Evolutionary conservation across 257 asterid genomes (phyloP), one percentile per base, ranked within the genome.

Genomic region (Scutellaria minor): DNA sequence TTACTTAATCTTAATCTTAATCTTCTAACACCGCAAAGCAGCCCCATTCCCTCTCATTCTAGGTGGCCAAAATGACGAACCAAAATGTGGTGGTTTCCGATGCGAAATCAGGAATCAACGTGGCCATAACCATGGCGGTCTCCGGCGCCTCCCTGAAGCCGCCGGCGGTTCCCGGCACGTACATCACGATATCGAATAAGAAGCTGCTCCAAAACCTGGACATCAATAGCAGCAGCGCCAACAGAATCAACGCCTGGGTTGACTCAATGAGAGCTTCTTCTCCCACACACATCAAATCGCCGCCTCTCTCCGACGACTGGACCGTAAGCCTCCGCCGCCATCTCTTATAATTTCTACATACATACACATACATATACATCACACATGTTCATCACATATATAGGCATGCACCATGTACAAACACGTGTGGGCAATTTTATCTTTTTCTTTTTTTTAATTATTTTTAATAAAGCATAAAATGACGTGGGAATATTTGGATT

Each of bases 221-320:
- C 1, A 79, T 84, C 67, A 84, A 81, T 50, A 24, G 79, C 48
- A 81, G 81, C 40, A 31, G 79, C 84, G 0, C 37, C 37, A 31
- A 3, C 37, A 86, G 88, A 74, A 85, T 88, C 73, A 92, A 90
- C 79, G 52, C 97, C 0, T 91, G 96, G 97, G 92, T 91, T 0
- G 99, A 94, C 5, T 84, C 96, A n/a, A 91, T 94, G 98, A 91
- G 88, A 74, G 95, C 97, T 78, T 94, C 95, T 4, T 94, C 99
- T 7, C 99, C 99, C 11, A 89, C 99, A 2, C 96, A 87, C 53
- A 54, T 84, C 69, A 86, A 85, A 35, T 75, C 93, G 15, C 77
- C 88, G 0, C 10, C 85, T 44, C 83, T 77, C 64, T 71, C 96
- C 41, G 85, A 80, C 41, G 90, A 81, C 68, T 89, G 92, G 92